phyloP scores from a whole-genome alignment of 495 filamentous ascomycete genomes.

The Bombardia bombarda region DNA sequence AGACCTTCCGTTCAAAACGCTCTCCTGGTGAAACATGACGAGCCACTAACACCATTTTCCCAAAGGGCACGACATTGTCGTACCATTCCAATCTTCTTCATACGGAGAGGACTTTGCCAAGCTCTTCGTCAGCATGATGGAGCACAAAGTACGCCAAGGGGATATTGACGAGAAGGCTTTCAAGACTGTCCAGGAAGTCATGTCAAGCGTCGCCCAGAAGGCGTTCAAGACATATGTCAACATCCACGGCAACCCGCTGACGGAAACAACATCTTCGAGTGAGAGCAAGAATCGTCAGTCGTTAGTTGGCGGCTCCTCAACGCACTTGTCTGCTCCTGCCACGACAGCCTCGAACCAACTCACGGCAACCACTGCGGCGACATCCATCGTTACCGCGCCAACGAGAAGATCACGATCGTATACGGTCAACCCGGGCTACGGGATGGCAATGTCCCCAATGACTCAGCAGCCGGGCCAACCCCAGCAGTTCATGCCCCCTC shows the following conservation, averaged over 20 bases:
- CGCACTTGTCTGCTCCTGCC: constrained; percentile 7
- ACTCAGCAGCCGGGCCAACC: no score
- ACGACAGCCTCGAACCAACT: constrained; percentile 9
- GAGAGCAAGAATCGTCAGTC: constrained; percentile 10
- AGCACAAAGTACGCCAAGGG: constrained; percentile 16
- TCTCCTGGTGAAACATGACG: no score
- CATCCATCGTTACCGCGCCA: no score
- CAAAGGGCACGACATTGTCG: constrained; percentile 14
- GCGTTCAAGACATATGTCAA: constrained; percentile 14
- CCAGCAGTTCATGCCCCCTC: no score
- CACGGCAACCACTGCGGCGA: constrained; percentile 9
- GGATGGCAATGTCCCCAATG: no score
- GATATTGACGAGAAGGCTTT: constrained; percentile 9
- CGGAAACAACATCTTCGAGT: constrained; percentile 12
- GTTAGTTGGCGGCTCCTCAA: constrained; percentile 9
- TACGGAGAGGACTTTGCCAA: constrained; percentile 17
- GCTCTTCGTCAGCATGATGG: constrained; percentile 17
- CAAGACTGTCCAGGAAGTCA: constrained; percentile 8
- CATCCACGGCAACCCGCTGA: constrained; percentile 8
- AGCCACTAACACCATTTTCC: background rate
- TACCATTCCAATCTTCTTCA: background rate
- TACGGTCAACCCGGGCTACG: no score
- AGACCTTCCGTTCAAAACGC: background rate
- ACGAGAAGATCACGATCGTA: no score
- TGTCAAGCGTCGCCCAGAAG: constrained; percentile 13